Evolutionary conservation across 208 protist genomes (phyloP), one percentile per base, ranked within the genome.

Genomic region (Willaertia magna): DNA sequence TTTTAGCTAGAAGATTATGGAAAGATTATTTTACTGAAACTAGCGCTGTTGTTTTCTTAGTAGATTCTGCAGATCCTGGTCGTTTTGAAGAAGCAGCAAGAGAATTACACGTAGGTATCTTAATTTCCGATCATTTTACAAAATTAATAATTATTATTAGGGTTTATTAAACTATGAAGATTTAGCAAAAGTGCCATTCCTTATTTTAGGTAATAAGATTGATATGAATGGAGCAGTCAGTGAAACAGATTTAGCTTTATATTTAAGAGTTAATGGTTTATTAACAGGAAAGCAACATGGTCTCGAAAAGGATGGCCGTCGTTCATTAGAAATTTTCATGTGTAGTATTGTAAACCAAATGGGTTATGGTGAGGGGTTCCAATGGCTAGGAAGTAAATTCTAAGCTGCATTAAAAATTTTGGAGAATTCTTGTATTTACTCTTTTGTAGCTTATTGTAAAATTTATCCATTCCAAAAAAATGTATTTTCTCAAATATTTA

Each of bases 161-260:
- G n/a, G 26, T 14, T 92, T 99, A 40, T 90, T 99, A 39, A 90
- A 89, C 47, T 90, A 91, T 46, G 96, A 99, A 78, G 93, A 98
- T 82, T 92, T 99, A 3, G 82, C 89, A 18, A 95, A 95, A 46
- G 95, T 97, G 11, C 98, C 99, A 11, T 99, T 99, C 89, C 89
- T 99, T 0, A 96, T 99, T 87, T 93, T 99, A 3, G 99, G 99
- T 67, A 99, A 99, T 91, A 99, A 99, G 90, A 99, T 99, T 86
- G 99, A 99, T 89, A 90, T 97, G 42, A 89, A 92, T 11, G 87
- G 87, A 47, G 97, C 98, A 16, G 95, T 94, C 48, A 95, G 93
- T 9, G 98, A 99, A 89, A 93, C 94, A 0, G 94, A 97, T 86
- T 93, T 99, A 40, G 92, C 94, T 75, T 34, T 85, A 1, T 90